A percentile compares a stretch with the other conserved stretches of the same genome.
phyloP scores from a whole-genome alignment of 2,329 filamentous ascomycete species.

The Arthroderma uncinatum region DNA sequence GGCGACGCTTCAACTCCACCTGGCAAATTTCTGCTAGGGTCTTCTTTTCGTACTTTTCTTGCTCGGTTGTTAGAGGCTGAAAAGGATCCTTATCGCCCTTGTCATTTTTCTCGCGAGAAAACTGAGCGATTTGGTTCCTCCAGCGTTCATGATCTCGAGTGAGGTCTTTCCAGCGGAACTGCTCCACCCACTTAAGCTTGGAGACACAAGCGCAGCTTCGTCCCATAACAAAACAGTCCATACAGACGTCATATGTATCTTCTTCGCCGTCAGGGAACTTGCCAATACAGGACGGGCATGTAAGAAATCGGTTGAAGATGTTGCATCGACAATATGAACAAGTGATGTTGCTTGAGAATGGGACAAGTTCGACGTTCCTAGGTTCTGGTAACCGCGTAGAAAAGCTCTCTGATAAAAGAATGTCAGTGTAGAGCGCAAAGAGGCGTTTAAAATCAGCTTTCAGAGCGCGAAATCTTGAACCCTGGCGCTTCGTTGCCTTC shows the following conservation, averaged over 20 bases:
- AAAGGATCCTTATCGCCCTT: constrained; percentile 49
- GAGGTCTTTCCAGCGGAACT: constrained; percentile 76
- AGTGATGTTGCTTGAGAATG: constrained; percentile 82
- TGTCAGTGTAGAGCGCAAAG: constrained; percentile 63
- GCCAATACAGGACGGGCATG: constrained; percentile 72
- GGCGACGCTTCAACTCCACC: constrained; percentile 66
- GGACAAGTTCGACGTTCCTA: constrained; percentile 60
- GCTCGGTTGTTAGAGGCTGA: constrained; percentile 51
- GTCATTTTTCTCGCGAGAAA: constrained; percentile 53
- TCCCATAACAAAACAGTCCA: constrained; percentile 98
- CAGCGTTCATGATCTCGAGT: constrained; percentile 69
- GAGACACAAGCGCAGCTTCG: constrained; percentile 84
- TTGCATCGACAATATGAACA: constrained; percentile 94
- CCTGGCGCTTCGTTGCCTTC: constrained; percentile 45
- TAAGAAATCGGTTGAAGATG: constrained; percentile 93
- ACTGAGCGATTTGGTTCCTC: constrained; percentile 64
- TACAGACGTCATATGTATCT: constrained; percentile 88
- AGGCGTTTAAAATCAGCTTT: constrained; percentile 71
- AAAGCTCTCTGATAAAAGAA: constrained; percentile 81
- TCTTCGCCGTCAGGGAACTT: constrained; percentile 57
- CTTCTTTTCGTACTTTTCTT: constrained; percentile 57
- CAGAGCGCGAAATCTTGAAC: constrained; percentile 55
- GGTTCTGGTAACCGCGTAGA: constrained; percentile 51
- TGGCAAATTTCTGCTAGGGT: constrained; percentile 89
- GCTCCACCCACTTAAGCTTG: constrained; percentile 78